phyloP scores from a whole-genome alignment of 805 yeast genomes.

The Kuraishia ogatae region DNA sequence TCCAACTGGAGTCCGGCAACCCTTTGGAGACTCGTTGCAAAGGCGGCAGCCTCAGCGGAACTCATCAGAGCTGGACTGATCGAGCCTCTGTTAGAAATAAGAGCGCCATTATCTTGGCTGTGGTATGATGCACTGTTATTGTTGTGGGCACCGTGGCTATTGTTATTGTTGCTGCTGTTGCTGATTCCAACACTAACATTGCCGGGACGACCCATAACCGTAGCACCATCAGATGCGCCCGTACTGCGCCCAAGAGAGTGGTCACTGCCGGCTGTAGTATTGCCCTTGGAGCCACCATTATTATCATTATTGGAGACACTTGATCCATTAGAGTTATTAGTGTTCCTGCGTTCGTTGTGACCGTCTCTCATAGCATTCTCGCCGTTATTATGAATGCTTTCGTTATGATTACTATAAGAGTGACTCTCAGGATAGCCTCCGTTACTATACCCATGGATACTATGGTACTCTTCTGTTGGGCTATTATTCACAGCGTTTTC shows the following conservation, averaged over 20 bases:
- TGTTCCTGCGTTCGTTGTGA: too few species aligned
- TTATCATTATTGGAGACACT: too few species aligned
- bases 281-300: background rate
- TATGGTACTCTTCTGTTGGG: background rate
- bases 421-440: conserved; percentile 3
- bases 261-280: background rate
- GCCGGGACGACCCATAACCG: background rate
- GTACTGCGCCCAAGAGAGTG: background rate
- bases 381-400: too few species aligned
- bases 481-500: background rate
- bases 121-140: conserved; percentile 6
- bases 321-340: too few species aligned
- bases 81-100: background rate
- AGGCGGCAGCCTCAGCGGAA: background rate
- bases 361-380: too few species aligned
- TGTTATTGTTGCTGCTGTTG: conserved; percentile 8
- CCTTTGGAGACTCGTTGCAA: conserved; percentile 4
- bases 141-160: background rate
- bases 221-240: background rate
- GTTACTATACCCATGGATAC: conserved; percentile 4
- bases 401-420: background rate
- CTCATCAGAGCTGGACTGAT: conserved; percentile 1
- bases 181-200: background rate
- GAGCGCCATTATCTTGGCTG: conserved; percentile 9
- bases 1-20: conserved; percentile 15